Evolutionary conservation across 495 filamentous ascomycete species (phyloP).

Genomic region (Eremomyces bilateralis): DNA sequence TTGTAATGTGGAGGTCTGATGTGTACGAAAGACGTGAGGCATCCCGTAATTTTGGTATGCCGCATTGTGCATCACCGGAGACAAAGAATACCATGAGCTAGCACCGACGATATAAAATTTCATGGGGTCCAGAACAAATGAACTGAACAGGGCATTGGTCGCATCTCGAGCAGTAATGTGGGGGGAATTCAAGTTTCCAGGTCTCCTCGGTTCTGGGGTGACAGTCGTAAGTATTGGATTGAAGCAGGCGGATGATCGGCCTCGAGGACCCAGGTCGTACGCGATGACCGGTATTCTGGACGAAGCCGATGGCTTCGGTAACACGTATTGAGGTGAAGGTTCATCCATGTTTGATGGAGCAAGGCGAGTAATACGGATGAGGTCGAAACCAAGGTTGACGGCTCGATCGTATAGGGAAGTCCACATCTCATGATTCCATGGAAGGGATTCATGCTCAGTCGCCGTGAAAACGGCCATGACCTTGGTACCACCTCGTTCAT

Average conservation of each 20-base stretch:
- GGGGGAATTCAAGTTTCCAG: not conserved
- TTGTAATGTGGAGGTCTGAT: conserved; percentile 39
- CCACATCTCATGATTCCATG: conserved; percentile 41
- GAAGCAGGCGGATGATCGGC: conserved; percentile 43
- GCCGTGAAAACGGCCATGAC: conserved; percentile 45
- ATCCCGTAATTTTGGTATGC: conserved; percentile 51
- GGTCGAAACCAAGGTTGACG: conserved; percentile 41
- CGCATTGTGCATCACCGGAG: conserved; percentile 60
- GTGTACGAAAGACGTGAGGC: conserved; percentile 46
- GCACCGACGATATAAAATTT: conserved; percentile 57
- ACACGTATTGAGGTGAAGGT: conserved; percentile 34
- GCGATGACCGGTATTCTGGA: conserved; percentile 37
- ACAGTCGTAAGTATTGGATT: conserved; percentile 47
- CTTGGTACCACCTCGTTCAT: conserved; percentile 40
- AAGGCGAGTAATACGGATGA: conserved; percentile 44
- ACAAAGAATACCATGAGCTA: conserved; percentile 52
- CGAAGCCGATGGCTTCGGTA: conserved; percentile 33
- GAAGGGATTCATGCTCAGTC: conserved; percentile 10
- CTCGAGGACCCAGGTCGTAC: conserved; percentile 49
- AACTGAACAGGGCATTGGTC: conserved; percentile 30
- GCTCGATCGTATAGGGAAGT: conserved; percentile 23
- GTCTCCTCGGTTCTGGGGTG: conserved; percentile 25
- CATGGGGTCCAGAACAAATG: conserved; percentile 38
- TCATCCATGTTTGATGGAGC: too few species aligned
- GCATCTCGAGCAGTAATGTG: conserved; percentile 32